Evolutionary conservation across 2,329 filamentous ascomycete genomes (phyloP).

Genomic region (Aspergillus phoenicis): DNA sequence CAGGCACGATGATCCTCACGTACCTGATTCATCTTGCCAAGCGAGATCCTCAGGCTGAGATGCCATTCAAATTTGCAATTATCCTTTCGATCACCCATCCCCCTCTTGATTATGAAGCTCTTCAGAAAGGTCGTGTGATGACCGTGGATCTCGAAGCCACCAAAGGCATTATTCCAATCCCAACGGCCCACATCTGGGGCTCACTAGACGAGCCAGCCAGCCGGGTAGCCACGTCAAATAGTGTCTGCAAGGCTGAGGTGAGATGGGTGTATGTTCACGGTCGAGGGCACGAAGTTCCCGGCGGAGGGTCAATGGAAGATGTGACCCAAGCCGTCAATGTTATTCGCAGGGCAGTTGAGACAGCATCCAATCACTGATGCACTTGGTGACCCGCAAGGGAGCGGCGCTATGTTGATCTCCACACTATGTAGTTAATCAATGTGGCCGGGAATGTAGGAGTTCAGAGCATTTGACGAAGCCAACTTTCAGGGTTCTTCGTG

Average conservation of each 20-base stretch:
- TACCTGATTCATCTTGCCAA: constrained; percentile 9
- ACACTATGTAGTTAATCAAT: background rate
- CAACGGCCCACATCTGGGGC: constrained; percentile 25
- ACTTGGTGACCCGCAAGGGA: background rate
- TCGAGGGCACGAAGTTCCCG: constrained; percentile 19
- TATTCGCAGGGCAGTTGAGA: constrained; percentile 14
- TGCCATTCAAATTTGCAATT: constrained; percentile 30
- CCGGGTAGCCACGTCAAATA: constrained; percentile 6
- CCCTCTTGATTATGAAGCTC: constrained; percentile 11
- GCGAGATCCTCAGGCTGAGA: background rate
- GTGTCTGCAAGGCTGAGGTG: constrained; percentile 12
- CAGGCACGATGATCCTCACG: constrained; percentile 24
- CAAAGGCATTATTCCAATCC: constrained; percentile 10
- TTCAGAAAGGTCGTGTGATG: background rate
- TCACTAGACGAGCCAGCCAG: constrained; percentile 2
- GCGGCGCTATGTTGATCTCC: background rate
- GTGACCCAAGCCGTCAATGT: constrained; percentile 12
- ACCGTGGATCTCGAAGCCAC: background rate
- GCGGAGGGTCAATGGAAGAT: constrained; percentile 6
- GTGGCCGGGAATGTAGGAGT: background rate
- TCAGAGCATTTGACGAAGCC: background rate
- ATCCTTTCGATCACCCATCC: constrained; percentile 21
- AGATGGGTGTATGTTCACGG: constrained; percentile 19
- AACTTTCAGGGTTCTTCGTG: background rate
- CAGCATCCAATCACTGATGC: background rate